Evolutionary conservation across 2,329 filamentous ascomycete species (phyloP), one percentile per base, ranked within the genome.

Genomic region (Xylariomycetidae sp.): DNA sequence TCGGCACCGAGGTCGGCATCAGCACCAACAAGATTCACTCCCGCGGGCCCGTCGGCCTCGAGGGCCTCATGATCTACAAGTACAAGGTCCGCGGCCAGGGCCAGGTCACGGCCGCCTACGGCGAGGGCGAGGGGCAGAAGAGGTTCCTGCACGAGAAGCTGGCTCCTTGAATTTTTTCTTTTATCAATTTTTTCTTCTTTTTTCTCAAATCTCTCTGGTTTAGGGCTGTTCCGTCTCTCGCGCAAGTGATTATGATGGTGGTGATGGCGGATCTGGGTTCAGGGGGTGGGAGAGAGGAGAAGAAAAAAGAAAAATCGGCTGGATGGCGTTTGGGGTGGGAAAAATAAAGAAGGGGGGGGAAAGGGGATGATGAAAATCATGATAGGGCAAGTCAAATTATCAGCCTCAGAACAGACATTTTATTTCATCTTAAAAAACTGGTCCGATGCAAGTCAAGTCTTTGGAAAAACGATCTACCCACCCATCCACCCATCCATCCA

Each of bases 21-120:
- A 94, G 86, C 66, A 98, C 92, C 31, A 98, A 96, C 70, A 98
- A 97, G 70, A 95, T 98, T 44, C 92, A 98, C 58, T 85, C 87
- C 2, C 72, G 92, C 31, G 92, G 92, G 0, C 92, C 92, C 0
- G 92, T 98, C 5, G 92, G 92, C 2, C 67, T 98, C 33, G 92
- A 97, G 55, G 92, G 92, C 1, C 63, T 98, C 58, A 95, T 88
- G 57, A 97, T 97, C 42, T 96, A 98, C 67, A 96, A 96, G 69
- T 98, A 96, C 69, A 79, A 92, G 61, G 73, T 98, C 43, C 71
- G 85, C 23, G 92, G 90, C 1, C 69, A 77, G 38, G 92, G 89
- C 8, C 92, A 98, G 47, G 71, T 81, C n/a, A 87, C 86, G 15
- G 75, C 75, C 0, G 79, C 78, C 34, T 97, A 96, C 43, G 78